Evolutionary conservation across 2,329 filamentous ascomycete species (phyloP).

Genomic region (Exophiala calicioides): DNA sequence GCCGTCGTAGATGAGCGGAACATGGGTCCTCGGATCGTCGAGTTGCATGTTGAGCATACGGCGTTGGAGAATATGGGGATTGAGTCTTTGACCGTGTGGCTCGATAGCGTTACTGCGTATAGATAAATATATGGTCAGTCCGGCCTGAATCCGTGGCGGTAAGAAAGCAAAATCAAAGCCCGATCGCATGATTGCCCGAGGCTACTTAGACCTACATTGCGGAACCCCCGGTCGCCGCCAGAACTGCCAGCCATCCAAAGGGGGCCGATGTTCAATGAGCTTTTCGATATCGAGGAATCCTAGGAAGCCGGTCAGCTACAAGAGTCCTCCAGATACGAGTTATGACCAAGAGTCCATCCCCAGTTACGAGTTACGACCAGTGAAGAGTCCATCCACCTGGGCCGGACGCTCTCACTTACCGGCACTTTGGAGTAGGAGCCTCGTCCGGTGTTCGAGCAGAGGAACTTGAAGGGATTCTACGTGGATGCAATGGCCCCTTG

Average conservation of each 20-base stretch:
- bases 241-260: constrained; percentile 27
- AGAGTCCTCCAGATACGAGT: not conserved
- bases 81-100: constrained; percentile 3
- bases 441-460: constrained; percentile 29
- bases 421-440: constrained; percentile 37
- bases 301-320: constrained; percentile 7
- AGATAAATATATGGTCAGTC: not conserved
- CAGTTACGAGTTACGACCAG: too few species aligned
- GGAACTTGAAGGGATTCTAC: too few species aligned
- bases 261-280: constrained; percentile 39
- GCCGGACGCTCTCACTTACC: constrained; percentile 7
- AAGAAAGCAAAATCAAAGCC: too few species aligned
- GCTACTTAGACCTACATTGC: constrained; percentile 26
- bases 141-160: not conserved
- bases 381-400: too few species aligned
- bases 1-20: constrained; percentile 24
- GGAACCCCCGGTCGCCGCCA: constrained; percentile 33
- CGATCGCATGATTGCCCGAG: too few species aligned
- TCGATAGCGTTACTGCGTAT: constrained; percentile 1
- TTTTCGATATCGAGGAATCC: constrained; percentile 45
- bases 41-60: constrained; percentile 25
- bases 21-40: constrained; percentile 33
- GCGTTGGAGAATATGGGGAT: constrained; percentile 20
- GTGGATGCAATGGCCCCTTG: too few species aligned
- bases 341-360: too few species aligned